Base-by-base conservation (phyloP, 768 basidiomycete genomes). In the Jaapia argillacea region DNA sequence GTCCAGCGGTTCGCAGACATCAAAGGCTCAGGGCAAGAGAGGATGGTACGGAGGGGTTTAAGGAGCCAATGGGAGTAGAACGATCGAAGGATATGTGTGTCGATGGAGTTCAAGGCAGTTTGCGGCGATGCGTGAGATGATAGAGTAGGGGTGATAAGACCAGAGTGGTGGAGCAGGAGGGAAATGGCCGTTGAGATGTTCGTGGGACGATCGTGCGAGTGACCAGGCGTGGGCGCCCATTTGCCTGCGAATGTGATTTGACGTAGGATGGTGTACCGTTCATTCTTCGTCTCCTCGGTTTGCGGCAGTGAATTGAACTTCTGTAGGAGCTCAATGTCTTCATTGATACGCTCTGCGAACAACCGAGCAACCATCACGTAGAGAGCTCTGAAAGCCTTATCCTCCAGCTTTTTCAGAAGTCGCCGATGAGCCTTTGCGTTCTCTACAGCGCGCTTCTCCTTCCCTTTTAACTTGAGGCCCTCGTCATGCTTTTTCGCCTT, bases 171-270 rank as follows among this genome's bases (percentile, higher is more conserved):
- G 12, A 86, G 63, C 40, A 79, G 67, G 13, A 74, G 60, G 12
- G 67, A 62, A 36, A 86, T 71, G 27, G 81, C 81, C 0, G 82
- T 78, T 4, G 76, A 58, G 48, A 86, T 75, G 55, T 80, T 79
- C 2, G 77, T 79, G 44, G 69, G 62, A 6, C 72, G 68, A 51
- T 85, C 84, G 44, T 84, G 82, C 3, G 76, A 67, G 3, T 65
- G 62, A 3, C 57, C 66, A 10, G 77, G 75, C 2, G 74, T 72
- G 0, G 84, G 82, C 0, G 81, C 81, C 82, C 82, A 86, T 57
- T 85, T 87, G 1, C 69, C 69, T 1, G 71, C 79, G 13, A 83
- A 69, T 5, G 73, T 72, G 16, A 85, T 60, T 24, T 65, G 59
- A 47, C 59, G 66, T 4, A 69, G 50, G 20, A 71, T 56, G 3